phyloP scores from a whole-genome alignment of 1,284 basidiomycete genomes.

The Schizophyllum commune region DNA sequence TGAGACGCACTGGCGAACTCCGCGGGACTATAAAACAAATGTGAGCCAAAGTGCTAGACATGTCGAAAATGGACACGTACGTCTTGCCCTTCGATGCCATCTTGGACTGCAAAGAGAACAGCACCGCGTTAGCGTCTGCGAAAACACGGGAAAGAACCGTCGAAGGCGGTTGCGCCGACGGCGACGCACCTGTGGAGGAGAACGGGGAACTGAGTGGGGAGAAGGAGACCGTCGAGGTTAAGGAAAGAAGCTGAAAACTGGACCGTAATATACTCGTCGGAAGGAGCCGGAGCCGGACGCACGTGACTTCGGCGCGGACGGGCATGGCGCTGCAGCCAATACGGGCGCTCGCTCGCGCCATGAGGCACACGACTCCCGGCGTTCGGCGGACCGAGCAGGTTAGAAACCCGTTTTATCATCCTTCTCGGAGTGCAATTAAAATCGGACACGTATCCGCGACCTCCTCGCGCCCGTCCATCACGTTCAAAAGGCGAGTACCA shows the following conservation, averaged over 20 bases:
- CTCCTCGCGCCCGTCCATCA: background rate
- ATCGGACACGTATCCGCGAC: background rate
- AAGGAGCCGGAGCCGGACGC: background rate
- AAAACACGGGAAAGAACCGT: background rate
- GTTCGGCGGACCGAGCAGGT: background rate
- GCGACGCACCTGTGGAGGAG: background rate
- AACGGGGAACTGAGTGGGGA: background rate
- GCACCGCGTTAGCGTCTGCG: background rate
- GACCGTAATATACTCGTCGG: background rate
- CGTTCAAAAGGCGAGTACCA: background rate
- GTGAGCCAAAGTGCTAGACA: background rate
- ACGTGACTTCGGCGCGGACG: background rate
- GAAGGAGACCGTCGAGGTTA: background rate
- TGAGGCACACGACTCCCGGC: background rate
- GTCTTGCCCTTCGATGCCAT: background rate
- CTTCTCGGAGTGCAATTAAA: background rate
- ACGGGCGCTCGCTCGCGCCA: background rate
- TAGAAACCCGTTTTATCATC: background rate
- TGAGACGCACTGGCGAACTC: conserved; percentile 48
- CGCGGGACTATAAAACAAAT: conserved; percentile 37
- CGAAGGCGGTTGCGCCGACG: background rate
- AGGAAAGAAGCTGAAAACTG: background rate
- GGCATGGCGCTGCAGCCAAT: background rate
- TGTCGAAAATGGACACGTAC: background rate
- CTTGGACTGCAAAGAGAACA: background rate